These are phyloP conservation scores for Quambalaria eucalypti DNA, from an alignment of 1,284 basidiomycete genomes.

Conservation along the genomic window DNA sequence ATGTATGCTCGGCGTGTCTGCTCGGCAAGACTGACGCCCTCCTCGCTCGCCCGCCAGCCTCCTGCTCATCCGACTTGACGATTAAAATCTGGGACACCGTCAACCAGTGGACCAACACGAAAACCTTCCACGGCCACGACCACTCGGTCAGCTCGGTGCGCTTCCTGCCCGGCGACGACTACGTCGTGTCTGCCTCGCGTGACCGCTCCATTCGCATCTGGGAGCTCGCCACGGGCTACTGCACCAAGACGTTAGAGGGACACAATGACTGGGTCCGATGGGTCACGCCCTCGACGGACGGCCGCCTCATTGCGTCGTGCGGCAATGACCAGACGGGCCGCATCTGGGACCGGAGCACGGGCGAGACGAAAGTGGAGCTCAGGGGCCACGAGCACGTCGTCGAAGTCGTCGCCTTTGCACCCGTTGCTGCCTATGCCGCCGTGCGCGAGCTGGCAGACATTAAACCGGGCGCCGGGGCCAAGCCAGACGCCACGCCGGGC, in stretches of 20 bases:
- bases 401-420: slow-evolving; percentile 73
- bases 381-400: slow-evolving; percentile 81
- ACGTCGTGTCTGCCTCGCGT: slow-evolving; percentile 72
- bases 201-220: slow-evolving; percentile 78
- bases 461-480: slow-evolving; percentile 42
- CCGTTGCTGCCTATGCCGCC: slow-evolving; percentile 61
- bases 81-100: slow-evolving; percentile 85
- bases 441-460: slow-evolving; percentile 70
- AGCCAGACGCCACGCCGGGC: slow-evolving; percentile 48
- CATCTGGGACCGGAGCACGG: slow-evolving; percentile 67
- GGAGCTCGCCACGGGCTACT: slow-evolving; percentile 67
- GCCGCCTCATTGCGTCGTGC: slow-evolving; percentile 63
- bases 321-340: slow-evolving; percentile 80
- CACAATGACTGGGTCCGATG: slow-evolving; percentile 67
- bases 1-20: neutral
- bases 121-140: slow-evolving; percentile 80
- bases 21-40: neutral
- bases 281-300: slow-evolving; percentile 65
- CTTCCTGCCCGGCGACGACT: slow-evolving; percentile 74
- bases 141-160: slow-evolving; percentile 76
- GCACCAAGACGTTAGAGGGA: slow-evolving; percentile 25
- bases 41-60: slow-evolving; percentile 54
- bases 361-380: slow-evolving; percentile 70
- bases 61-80: slow-evolving; percentile 78
- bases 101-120: slow-evolving; percentile 78